phyloP scores from a whole-genome alignment of 441 rosid genomes.

The Adansonia rubrostipa region DNA sequence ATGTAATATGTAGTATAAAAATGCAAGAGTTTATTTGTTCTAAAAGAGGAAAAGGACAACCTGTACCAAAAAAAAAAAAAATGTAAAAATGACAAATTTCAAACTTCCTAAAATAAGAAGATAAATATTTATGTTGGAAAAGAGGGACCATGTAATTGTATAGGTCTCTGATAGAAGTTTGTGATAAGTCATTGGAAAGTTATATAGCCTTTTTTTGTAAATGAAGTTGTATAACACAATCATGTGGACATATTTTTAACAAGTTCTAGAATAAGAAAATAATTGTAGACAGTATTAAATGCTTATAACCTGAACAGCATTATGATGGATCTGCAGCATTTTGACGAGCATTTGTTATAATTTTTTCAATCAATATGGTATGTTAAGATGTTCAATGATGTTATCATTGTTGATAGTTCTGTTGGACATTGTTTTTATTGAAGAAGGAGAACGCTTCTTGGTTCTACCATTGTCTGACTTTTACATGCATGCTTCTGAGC shows the following conservation, averaged over 20 bases:
- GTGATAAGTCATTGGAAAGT: background rate
- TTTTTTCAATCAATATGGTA: background rate
- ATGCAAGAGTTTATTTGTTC: background rate
- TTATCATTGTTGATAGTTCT: conserved; percentile 1
- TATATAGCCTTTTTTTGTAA: background rate
- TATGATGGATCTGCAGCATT: conserved; percentile 5
- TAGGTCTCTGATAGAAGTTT: conserved; percentile 1
- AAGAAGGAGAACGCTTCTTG: conserved; percentile 5
- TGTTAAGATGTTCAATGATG: background rate
- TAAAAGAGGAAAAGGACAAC: background rate
- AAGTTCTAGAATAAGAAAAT: conserved; percentile 7
- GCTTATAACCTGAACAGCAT: background rate
- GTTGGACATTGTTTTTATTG: background rate
- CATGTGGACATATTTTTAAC: background rate
- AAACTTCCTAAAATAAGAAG: conserved; percentile 11
- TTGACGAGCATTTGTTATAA: background rate
- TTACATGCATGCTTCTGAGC: conserved; percentile 20
- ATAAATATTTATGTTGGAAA: conserved; percentile 2
- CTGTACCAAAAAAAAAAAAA: too few species aligned
- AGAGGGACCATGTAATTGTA: conserved; percentile 3
- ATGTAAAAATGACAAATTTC: background rate
- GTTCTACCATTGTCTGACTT: conserved; percentile 15
- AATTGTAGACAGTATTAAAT: background rate
- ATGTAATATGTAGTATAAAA: background rate
- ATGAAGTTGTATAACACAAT: conserved; percentile 18